Evolutionary conservation across 2,329 filamentous ascomycete species (phyloP).

Genomic region (Drechslerella coelobrocha): DNA sequence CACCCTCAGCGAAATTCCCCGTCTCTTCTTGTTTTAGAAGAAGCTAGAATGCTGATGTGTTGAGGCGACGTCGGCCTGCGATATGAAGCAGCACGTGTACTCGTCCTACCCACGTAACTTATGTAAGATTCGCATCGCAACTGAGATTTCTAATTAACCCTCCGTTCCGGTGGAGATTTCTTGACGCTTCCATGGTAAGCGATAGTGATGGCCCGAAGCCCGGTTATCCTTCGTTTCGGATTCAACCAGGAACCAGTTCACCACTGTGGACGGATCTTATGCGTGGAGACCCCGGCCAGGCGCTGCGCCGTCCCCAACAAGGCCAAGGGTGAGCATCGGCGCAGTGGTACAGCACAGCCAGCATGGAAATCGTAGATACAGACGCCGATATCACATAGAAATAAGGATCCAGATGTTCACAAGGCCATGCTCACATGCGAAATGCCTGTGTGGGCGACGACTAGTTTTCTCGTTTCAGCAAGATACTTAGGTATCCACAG

Average conservation of each 20-base stretch:
- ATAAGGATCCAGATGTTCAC: constrained; percentile 29
- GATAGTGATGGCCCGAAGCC: too few relatives aligned
- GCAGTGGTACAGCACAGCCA: constrained; percentile 24
- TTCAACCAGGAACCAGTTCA: background rate
- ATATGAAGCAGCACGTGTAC: background rate
- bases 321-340: too few relatives aligned
- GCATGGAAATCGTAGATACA: too few relatives aligned
- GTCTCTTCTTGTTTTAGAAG: constrained; percentile 1
- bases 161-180: too few relatives aligned
- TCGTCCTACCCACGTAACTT: too few relatives aligned
- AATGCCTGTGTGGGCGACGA: background rate
- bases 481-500: constrained; percentile 12
- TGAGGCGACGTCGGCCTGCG: constrained; percentile 10
- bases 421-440: constrained; percentile 33
- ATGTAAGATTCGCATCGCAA: background rate
- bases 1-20: background rate
- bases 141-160: background rate
- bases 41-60: too few relatives aligned
- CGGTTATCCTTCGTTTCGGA: too few relatives aligned
- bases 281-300: background rate
- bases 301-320: background rate
- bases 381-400: too few relatives aligned
- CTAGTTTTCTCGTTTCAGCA: background rate
- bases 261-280: background rate
- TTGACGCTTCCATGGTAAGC: too few relatives aligned